Base-by-base conservation (phyloP, 192 early-diverging fungal species). In the Mortierella claussenii region DNA sequence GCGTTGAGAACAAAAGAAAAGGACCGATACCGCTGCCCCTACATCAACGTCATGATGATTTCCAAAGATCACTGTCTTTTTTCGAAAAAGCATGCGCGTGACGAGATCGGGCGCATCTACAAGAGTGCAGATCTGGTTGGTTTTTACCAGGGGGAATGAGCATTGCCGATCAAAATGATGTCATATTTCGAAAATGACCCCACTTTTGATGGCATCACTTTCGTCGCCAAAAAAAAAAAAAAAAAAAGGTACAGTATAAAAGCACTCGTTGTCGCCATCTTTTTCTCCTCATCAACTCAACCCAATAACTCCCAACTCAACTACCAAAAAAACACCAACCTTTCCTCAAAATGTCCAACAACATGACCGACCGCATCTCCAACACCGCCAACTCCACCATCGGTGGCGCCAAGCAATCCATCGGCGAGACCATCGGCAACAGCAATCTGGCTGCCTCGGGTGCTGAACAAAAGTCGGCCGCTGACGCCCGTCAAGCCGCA, bases 341-440 rank as follows among this genome's bases (percentile, higher is more conserved):
- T 37, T n/a, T 37, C 34, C 13, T 40, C 49, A 50, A 24, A 4
- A 30, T 15, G 30, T 17, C 9, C 30, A 53, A 53, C 59, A 60
- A 60, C 42, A 49, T 70, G 31, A 47, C 59, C 24, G 68, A 61
- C 31, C 37, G 50, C 18, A 7, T 70, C 40, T 31, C 50, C 17
- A 70, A 70, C 68, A 50, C 51, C 59, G 36, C 53, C 36, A 70
- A 62, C 68, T 37, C 58, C 26, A 50, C 49, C 36, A 48, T 70
- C 23, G 68, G 68, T 31, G 43, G 52, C 31, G 59, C 68, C 52
- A 70, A 70, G 68, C 59, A 70, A 24, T 32, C 59, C 59, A 27
- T 70, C 12, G 68, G 68, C 9, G 27, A 70, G 4, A 33, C 58
- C 12, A 54, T 55, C 46, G 68, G 68, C 0, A 55, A 70, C 45